Evolutionary conservation across 2,329 filamentous ascomycete genomes (phyloP), one percentile per base, ranked within the genome.

Genomic region (Phialophora chinensis): DNA sequence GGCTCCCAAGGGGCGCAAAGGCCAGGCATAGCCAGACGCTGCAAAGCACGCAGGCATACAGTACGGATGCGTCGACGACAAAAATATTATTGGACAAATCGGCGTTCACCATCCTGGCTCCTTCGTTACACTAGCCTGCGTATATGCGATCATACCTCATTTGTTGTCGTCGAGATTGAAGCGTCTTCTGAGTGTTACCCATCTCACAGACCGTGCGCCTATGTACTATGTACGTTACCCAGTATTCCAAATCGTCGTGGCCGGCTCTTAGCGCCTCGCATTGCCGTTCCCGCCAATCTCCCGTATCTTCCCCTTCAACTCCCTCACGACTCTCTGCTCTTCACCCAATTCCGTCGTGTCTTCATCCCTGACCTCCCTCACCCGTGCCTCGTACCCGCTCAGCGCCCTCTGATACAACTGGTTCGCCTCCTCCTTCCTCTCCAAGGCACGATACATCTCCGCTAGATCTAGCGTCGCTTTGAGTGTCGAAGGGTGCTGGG

Each of bases 281-380:
- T 17, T 17, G 5, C 49, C 20, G 10, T 17, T 23, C 23, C 17
- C 49, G n/a, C n/a, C 20, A 4, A 52, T 17, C 49, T 23, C 49
- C 27, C 27, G 49, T 12, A 52, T 52, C 27, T 52, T 52, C 7
- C 49, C 49, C 49, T 52, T 52, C 49, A 52, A 25, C 49, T 52
- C 17, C 27, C 49, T 52, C 4, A 52, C 49, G 49, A 23, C 49
- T 29, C 27, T 10, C 12, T 52, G 49, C 49, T 52, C 49, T 23
- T 52, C 49, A n/a, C 27, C 49, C 49, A 23, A 12, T n/a, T 52
- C 49, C 14, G 49, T 52, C 49, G 23, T 27, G 27, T 14, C 23
- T 25, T 52, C 20, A 52, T 52, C n/a, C 49, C 49, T 23, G 49
- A 52, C 49, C 2, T 27, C 49, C 27, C 6, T 52, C 7, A 52